A percentile compares a stretch with the other conserved stretches of the same genome.
Evolutionary conservation across 1,284 basidiomycete genomes (phyloP).

Genomic region (Pulveroboletus sp.): DNA sequence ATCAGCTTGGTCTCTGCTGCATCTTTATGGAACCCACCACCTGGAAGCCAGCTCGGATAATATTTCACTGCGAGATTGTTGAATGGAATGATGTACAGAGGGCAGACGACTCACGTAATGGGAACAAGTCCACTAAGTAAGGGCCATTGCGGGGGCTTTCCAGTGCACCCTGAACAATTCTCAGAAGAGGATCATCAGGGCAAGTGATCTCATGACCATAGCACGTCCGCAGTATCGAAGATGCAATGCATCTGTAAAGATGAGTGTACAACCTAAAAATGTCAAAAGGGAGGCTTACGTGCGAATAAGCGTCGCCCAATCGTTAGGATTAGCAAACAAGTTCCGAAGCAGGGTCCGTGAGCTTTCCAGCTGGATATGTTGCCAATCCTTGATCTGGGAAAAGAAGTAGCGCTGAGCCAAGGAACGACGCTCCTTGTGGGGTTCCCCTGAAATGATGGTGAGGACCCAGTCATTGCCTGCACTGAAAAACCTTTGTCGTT

Average conservation of each 20-base stretch:
- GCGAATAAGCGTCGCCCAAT: constrained; percentile 10
- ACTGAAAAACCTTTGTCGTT: background rate
- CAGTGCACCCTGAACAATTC: constrained; percentile 3
- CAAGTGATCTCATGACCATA: constrained; percentile 14
- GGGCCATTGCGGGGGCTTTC: constrained; percentile 1
- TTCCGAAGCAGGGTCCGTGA: constrained; percentile 1
- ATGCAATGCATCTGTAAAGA: constrained; percentile 12
- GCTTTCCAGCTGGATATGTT: constrained; percentile 10
- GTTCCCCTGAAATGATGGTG: constrained; percentile 6
- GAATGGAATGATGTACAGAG: background rate
- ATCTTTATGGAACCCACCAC: constrained; percentile 11
- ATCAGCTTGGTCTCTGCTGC: constrained; percentile 4
- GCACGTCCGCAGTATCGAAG: constrained; percentile 8
- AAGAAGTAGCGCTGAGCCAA: constrained; percentile 17
- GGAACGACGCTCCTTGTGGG: constrained; percentile 8
- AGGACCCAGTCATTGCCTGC: constrained; percentile 13
- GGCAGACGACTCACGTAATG: constrained; percentile 1
- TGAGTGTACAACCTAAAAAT: background rate
- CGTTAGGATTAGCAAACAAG: background rate
- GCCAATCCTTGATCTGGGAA: constrained; percentile 16
- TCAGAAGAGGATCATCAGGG: constrained; percentile 7
- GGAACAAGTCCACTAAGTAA: constrained; percentile 14
- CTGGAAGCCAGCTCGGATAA: constrained; percentile 18
- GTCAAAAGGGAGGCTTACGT: background rate
- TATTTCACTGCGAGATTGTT: constrained; percentile 7